Evolutionary conservation across 306 rosid genomes (phyloP).

Genomic region (Biancaea sappan): DNA sequence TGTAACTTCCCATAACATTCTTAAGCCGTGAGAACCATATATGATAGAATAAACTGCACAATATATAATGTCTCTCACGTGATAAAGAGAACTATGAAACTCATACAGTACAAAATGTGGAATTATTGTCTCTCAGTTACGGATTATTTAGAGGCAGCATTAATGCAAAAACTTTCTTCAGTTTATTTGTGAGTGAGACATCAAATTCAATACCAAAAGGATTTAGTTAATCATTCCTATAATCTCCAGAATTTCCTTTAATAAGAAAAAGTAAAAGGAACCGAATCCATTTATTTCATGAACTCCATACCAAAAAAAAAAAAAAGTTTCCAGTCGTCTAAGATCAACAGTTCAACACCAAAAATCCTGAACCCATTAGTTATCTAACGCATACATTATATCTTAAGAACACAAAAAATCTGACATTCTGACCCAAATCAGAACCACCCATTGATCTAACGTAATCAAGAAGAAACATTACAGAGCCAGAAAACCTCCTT

Average conservation of each 20-base stretch:
- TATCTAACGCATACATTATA: neutral
- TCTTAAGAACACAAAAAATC: no score
- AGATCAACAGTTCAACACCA: neutral
- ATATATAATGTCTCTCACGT: neutral
- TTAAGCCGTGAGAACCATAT: neutral
- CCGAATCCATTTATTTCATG: neutral
- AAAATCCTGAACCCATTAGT: neutral
- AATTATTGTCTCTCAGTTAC: neutral
- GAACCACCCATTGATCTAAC: neutral
- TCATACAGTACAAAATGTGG: neutral
- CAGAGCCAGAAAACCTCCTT: neutral
- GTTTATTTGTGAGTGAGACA: neutral
- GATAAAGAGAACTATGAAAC: neutral
- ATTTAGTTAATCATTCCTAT: neutral
- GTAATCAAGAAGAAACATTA: no score
- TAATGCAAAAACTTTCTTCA: neutral
- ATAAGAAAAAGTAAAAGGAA: neutral
- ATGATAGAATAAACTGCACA: neutral
- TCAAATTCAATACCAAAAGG: neutral
- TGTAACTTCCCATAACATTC: neutral
- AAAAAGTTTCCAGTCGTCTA: no score
- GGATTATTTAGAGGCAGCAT: neutral
- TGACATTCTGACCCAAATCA: neutral
- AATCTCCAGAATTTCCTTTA: conserved; percentile 8
- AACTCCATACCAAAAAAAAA: no score